These are phyloP conservation scores for Akanthomyces muscarius DNA, from an alignment of 2,329 filamentous ascomycete species.

Conservation along the genomic window DNA sequence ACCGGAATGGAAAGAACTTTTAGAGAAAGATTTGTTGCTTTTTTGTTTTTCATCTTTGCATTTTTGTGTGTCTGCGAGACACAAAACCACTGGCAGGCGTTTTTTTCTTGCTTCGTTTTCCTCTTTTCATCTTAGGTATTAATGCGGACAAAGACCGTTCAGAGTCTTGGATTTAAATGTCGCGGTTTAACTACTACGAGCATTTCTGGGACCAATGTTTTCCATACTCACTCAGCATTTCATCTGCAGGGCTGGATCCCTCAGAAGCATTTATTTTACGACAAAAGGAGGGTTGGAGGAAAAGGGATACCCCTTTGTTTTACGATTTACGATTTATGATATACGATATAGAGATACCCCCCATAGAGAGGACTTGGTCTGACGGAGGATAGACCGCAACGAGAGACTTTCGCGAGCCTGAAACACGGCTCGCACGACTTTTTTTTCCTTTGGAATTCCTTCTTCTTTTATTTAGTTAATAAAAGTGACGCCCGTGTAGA, in stretches of 20 bases:
- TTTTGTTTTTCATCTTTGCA: slow-evolving; percentile 1
- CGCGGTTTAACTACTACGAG: slow-evolving; percentile 17
- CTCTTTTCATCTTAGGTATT: slow-evolving; percentile 17
- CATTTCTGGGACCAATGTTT: slow-evolving; percentile 16
- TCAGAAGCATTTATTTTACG: not conserved
- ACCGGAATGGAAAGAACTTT: slow-evolving; percentile 14
- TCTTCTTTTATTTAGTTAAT: slow-evolving; percentile 17
- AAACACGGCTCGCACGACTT: slow-evolving; percentile 16
- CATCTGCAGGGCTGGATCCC: slow-evolving; percentile 13
- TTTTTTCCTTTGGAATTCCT: slow-evolving; percentile 8
- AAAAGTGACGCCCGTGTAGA: slow-evolving; percentile 16
- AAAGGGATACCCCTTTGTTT: slow-evolving; percentile 15
- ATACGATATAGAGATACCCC: slow-evolving; percentile 17
- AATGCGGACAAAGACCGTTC: slow-evolving; percentile 18
- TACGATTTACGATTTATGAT: slow-evolving; percentile 12
- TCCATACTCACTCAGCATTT: slow-evolving; percentile 10
- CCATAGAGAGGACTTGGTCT: slow-evolving; percentile 13
- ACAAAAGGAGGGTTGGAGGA: slow-evolving; percentile 2
- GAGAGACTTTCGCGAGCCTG: slow-evolving; percentile 14
- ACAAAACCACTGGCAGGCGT: slow-evolving; percentile 16
- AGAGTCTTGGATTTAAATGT: slow-evolving; percentile 18
- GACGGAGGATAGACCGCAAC: slow-evolving; percentile 13
- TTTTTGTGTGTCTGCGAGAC: slow-evolving; percentile 9
- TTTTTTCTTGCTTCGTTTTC: slow-evolving; percentile 9
- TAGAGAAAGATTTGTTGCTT: slow-evolving; percentile 16